A percentile compares a stretch with the other conserved stretches of the same genome.
These are phyloP conservation scores for Gigaspora rosea DNA, from an alignment of 192 early-diverging fungal species.

Conservation along the genomic window DNA sequence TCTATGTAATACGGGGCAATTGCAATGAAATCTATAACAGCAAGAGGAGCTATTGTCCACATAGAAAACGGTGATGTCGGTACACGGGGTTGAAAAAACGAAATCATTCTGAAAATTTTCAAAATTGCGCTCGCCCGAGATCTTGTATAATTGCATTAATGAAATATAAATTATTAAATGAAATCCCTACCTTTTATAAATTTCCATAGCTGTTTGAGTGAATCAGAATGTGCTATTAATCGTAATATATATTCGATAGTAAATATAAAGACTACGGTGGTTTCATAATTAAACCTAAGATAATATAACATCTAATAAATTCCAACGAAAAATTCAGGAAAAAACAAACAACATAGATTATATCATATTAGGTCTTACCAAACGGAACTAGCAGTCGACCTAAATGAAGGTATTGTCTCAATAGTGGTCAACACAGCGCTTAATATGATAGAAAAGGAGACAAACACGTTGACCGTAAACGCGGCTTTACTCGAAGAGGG, in stretches of 20 bases:
- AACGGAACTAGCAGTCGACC: conserved; percentile 52
- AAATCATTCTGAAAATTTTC: too few relatives aligned
- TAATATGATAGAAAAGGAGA: conserved; percentile 72
- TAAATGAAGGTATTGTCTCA: conserved; percentile 79
- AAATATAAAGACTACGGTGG: conserved; percentile 70
- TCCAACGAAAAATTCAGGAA: conserved; percentile 14
- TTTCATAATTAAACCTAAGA: conserved; percentile 66
- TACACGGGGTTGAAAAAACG: too few relatives aligned
- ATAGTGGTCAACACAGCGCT: conserved; percentile 74
- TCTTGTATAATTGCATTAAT: background rate
- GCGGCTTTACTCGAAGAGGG: conserved; percentile 73
- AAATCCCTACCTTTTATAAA: conserved; percentile 52
- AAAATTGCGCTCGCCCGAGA: too few relatives aligned
- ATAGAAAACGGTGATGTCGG: background rate
- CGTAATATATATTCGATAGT: conserved; percentile 73
- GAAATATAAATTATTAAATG: background rate
- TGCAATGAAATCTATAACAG: conserved; percentile 76
- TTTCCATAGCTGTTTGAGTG: conserved; percentile 58
- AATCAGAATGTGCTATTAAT: conserved; percentile 72
- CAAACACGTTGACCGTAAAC: conserved; percentile 71
- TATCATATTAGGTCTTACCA: conserved; percentile 51
- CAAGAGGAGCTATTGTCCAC: conserved; percentile 50
- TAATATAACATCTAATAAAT: background rate
- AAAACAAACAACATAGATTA: conserved; percentile 28
- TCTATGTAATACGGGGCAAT: conserved; percentile 83